Conservation (phyloP, 441 rosid genomes). For the Erodium moschatum region DNA sequence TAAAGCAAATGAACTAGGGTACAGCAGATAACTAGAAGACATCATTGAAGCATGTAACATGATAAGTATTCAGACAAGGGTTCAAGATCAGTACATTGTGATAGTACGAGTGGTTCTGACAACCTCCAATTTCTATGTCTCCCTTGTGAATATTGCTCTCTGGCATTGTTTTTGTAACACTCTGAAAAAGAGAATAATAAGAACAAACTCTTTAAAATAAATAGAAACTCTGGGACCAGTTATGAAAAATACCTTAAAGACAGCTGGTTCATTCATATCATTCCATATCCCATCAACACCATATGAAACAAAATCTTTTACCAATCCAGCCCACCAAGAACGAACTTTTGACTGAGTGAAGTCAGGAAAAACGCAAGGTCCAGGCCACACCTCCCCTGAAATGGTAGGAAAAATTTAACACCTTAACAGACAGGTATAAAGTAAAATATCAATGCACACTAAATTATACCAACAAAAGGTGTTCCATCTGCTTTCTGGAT, state of each 20-base stretch:
- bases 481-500: conserved; percentile 55
- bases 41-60: conserved; percentile 1
- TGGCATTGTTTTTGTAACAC: conserved; percentile 86
- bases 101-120: conserved; percentile 70
- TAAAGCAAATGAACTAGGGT: not conserved
- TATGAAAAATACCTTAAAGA: conserved; percentile 53
- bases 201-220: conserved; percentile 17
- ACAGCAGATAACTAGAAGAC: not conserved
- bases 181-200: conserved; percentile 35
- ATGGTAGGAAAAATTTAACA: conserved; percentile 17
- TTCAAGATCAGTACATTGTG: conserved; percentile 62
- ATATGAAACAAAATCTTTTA: conserved; percentile 62
- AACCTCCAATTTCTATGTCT: conserved; percentile 78
- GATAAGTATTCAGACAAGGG: conserved; percentile 8
- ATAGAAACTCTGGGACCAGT: not conserved
- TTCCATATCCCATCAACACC: conserved; percentile 99
- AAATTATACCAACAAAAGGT: conserved; percentile 51
- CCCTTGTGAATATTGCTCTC: conserved; percentile 72
- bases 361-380: conserved; percentile 92
- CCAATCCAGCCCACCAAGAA: conserved; percentile 84
- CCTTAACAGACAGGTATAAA: conserved; percentile 5
- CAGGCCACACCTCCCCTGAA: conserved; percentile 95
- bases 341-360: conserved; percentile 68
- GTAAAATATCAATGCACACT: conserved; percentile 13
- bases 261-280: conserved; percentile 93